Evolutionary conservation across 257 asterid genomes (phyloP).

Genomic region (Solanum rostratum): DNA sequence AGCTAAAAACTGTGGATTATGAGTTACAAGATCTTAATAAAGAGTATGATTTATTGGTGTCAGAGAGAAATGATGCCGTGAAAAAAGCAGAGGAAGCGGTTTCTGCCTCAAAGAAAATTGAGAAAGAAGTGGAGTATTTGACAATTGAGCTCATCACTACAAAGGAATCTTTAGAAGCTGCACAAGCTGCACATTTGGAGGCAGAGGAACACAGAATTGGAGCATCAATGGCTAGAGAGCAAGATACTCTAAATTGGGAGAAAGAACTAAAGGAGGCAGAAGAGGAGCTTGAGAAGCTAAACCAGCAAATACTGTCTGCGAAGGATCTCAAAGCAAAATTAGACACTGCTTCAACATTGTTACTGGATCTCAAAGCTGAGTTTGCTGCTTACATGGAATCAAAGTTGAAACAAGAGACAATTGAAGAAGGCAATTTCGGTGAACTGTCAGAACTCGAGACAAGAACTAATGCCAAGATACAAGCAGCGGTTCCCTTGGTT

Average conservation of each 20-base stretch:
- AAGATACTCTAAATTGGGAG: slow-evolving; percentile 66
- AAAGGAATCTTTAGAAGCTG: slow-evolving; percentile 70
- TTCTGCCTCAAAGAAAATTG: slow-evolving; percentile 48
- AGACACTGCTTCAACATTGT: slow-evolving; percentile 42
- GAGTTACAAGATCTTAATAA: slow-evolving; percentile 51
- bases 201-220: slow-evolving; percentile 83
- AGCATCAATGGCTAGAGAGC: slow-evolving; percentile 74
- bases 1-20: slow-evolving; percentile 37
- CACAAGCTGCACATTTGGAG: slow-evolving; percentile 77
- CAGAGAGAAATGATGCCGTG: slow-evolving; percentile 52
- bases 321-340: slow-evolving; percentile 56
- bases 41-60: slow-evolving; percentile 35
- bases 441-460: slow-evolving; percentile 28
- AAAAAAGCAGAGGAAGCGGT: slow-evolving; percentile 63
- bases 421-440: slow-evolving; percentile 19
- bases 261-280: slow-evolving; percentile 63
- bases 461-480: slow-evolving; percentile 41
- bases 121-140: slow-evolving; percentile 79
- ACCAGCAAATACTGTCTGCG: slow-evolving; percentile 32
- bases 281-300: slow-evolving; percentile 52
- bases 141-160: slow-evolving; percentile 70
- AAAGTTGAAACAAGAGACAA: slow-evolving; percentile 20
- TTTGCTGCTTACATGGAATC: slow-evolving; percentile 75
- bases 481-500: slow-evolving; percentile 41
- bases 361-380: slow-evolving; percentile 55